Base-by-base conservation (phyloP, 2,329 filamentous ascomycete genomes). In the Geoglossum cookeanum region DNA sequence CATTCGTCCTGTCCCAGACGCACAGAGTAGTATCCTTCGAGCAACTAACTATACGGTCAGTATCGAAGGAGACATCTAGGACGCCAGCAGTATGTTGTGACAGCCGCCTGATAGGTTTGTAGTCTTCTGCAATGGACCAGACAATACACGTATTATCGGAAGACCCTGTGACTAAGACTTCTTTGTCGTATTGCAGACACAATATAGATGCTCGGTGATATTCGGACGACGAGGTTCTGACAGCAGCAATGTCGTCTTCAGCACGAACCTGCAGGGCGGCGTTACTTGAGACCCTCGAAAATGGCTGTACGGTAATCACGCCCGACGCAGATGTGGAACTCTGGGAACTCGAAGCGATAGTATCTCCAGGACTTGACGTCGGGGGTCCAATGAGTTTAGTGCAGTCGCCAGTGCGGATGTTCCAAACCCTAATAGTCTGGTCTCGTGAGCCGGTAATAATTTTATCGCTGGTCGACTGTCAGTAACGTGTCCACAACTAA, bases 381-480 rank as follows among this genome's bases (percentile, higher is more conserved):
- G 51, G 35, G 35, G 55, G 55, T 1, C 91, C 91, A 63, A 98
- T 91, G 52, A 97, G 80, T 59, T 91, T 83, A 56, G 81, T 77
- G 68, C 92, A 98, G 63, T 86, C 77, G 67, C 88, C 85, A 8
- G 87, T 94, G 63, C 86, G 83, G 73, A 95, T 85, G 69, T 97
- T 88, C 92, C 92, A 98, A 35, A 98, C 81, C 55, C 92, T 85
- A 63, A 98, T 92, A 0, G 92, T 97, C 67, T 87, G 87, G 70
- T 98, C 92, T 60, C 92, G 84, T 8, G 91, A 96, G 32, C 92
- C 92, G 2, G 92, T 97, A 62, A 98, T 90, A 66, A 97, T 95
- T 70, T 97, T 98, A 67, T 85, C 77, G 68, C 85, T 89, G 65
- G 29, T 56, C 22, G n/a, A 13, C 30, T 45, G 37, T 54, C 27